A percentile compares a stretch with the other conserved stretches of the same genome.
Evolutionary conservation across 257 asterid genomes (phyloP).

Genomic region (Asclepias syriaca): DNA sequence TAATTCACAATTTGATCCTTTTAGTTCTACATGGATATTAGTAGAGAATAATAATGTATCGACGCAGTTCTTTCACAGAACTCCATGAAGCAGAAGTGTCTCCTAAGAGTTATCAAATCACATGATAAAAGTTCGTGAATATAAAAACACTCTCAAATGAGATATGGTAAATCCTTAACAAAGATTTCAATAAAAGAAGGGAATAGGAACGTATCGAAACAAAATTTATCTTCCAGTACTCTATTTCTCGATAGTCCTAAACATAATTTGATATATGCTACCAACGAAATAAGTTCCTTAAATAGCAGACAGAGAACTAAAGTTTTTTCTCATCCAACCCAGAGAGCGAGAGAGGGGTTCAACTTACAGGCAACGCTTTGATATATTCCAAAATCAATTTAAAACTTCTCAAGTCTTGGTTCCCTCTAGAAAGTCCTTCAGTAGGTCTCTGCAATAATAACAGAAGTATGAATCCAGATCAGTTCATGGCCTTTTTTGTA

Average conservation of each 20-base stretch:
- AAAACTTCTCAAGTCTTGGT: conserved; percentile 92
- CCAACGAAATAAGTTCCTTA: not conserved
- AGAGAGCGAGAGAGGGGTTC: not conserved
- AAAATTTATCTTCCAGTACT: not conserved
- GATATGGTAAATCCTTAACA: not conserved
- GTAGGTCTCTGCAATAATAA: conserved; percentile 46
- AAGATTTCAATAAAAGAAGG: no score
- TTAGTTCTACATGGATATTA: not conserved
- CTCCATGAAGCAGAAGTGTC: not conserved
- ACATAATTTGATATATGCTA: no score
- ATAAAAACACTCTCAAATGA: not conserved
- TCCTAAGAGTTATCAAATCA: not conserved
- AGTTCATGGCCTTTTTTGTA: not conserved
- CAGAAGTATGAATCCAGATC: conserved; percentile 10
- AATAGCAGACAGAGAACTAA: not conserved
- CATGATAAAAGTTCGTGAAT: not conserved
- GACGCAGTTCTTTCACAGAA: not conserved
- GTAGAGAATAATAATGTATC: not conserved
- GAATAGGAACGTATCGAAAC: not conserved
- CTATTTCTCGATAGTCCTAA: not conserved
- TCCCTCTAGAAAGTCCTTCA: conserved; percentile 53
- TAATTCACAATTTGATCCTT: not conserved
- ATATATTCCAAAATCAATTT: conserved; percentile 84
- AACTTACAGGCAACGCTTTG: conserved; percentile 92
- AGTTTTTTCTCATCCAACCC: not conserved